Percentiles rank a stretch among this genome's conserved stretches.
Conservation (phyloP, 371 early-diverging fungal species). For the Mucor irregularis region DNA sequence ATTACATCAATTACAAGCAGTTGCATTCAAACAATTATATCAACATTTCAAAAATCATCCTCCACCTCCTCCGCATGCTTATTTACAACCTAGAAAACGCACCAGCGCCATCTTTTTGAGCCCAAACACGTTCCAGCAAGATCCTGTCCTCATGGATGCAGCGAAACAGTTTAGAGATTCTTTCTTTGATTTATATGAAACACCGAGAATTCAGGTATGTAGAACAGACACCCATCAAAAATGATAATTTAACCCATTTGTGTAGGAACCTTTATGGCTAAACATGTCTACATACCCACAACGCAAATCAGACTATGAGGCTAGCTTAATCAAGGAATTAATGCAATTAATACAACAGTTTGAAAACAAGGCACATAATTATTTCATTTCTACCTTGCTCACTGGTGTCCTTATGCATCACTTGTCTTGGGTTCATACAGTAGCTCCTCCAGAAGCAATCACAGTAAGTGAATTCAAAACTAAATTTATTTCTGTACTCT, state of each 20-base stretch:
- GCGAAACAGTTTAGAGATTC: conserved; percentile 54
- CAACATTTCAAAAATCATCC: conserved; percentile 37
- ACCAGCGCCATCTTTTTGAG: conserved; percentile 33
- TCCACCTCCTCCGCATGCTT: conserved; percentile 12
- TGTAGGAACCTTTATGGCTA: conserved; percentile 64
- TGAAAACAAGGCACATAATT: conserved; percentile 41
- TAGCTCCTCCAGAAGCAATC: conserved; percentile 53
- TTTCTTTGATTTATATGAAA: conserved; percentile 53
- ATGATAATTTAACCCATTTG: neutral
- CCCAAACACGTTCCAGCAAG: conserved; percentile 55
- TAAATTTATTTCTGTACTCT: neutral
- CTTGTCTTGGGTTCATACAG: conserved; percentile 67
- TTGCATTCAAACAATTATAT: conserved; percentile 50
- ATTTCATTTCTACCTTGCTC: conserved; percentile 55
- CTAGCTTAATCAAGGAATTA: conserved; percentile 53
- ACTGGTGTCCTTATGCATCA: conserved; percentile 61
- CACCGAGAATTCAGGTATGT: conserved; percentile 64
- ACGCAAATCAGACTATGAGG: conserved; percentile 46
- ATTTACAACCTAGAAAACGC: conserved; percentile 22
- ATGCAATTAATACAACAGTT: conserved; percentile 47
- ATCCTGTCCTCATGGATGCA: conserved; percentile 47
- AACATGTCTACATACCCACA: conserved; percentile 68
- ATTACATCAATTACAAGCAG: conserved; percentile 60
- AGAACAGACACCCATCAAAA: too few relatives aligned
- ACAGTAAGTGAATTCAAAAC: conserved; percentile 18